phyloP scores from a whole-genome alignment of 2,329 filamentous ascomycete genomes.

The Xylaria sp. region DNA sequence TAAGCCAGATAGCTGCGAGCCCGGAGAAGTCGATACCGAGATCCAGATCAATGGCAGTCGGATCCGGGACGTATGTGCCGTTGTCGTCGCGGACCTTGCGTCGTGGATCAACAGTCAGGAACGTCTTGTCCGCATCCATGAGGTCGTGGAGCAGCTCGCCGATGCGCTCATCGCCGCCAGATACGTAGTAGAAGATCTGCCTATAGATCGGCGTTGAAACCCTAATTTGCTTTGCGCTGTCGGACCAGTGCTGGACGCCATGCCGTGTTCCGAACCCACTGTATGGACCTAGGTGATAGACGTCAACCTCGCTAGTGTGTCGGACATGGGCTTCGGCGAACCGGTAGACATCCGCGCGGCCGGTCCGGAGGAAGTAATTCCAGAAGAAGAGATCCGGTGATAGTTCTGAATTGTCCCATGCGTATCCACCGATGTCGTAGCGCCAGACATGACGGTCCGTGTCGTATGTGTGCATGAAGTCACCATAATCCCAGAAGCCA shows the following conservation, averaged over 20 bases:
- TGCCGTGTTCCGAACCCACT: conserved; percentile 71
- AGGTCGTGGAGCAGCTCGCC: conserved; percentile 64
- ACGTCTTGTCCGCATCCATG: conserved; percentile 64
- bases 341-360: conserved; percentile 65
- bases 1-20: conserved; percentile 65
- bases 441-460: conserved; percentile 67
- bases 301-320: conserved; percentile 70
- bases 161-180: conserved; percentile 66
- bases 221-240: conserved; percentile 70
- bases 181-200: conserved; percentile 66
- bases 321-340: conserved; percentile 68
- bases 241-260: conserved; percentile 69
- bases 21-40: conserved; percentile 69
- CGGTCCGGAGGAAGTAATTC: conserved; percentile 69
- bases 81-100: conserved; percentile 63
- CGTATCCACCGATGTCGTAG: conserved; percentile 71
- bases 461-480: conserved; percentile 72
- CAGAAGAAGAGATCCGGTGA: conserved; percentile 71
- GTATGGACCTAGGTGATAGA: conserved; percentile 67
- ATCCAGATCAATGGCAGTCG: conserved; percentile 58
- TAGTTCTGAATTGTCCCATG: conserved; percentile 72
- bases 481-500: conserved; percentile 70
- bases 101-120: conserved; percentile 63
- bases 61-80: conserved; percentile 59
- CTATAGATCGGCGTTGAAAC: conserved; percentile 68